Conservation (phyloP, 2,329 filamentous ascomycete genomes). For the Trichoderma atroviride region DNA sequence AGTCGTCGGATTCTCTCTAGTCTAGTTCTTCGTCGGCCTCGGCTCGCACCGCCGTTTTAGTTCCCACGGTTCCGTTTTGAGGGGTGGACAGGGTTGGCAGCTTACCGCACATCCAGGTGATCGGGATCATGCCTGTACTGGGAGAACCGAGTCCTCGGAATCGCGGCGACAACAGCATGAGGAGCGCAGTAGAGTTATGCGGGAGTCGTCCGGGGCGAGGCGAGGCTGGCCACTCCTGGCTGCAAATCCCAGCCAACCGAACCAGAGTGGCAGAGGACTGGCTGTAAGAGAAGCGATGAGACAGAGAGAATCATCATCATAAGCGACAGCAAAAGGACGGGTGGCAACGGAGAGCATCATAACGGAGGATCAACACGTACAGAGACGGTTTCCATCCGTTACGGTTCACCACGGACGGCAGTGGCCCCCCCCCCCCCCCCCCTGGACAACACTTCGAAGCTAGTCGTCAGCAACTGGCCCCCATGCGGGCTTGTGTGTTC, state of each 20-base stretch:
- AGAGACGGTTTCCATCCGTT: slow-evolving; percentile 5
- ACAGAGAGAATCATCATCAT: neutral
- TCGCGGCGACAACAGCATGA: neutral
- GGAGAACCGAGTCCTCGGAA: slow-evolving; percentile 19
- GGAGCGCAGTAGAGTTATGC: slow-evolving; percentile 18
- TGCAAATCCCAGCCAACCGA: slow-evolving; percentile 21
- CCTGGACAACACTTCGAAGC: neutral
- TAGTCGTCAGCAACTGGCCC: neutral
- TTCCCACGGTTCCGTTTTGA: slow-evolving; percentile 27
- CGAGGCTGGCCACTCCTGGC: slow-evolving; percentile 25
- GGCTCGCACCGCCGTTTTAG: slow-evolving; percentile 44
- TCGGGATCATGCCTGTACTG: slow-evolving; percentile 9
- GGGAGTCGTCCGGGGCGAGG: slow-evolving; percentile 17
- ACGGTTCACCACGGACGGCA: slow-evolving; percentile 7
- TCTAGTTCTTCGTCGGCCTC: slow-evolving; percentile 40
- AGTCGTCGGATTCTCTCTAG: slow-evolving; percentile 38
- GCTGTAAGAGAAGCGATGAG: neutral
- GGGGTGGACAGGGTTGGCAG: slow-evolving; percentile 33
- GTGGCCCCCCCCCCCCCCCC: slow-evolving; percentile 9
- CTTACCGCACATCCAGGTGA: slow-evolving; percentile 29
- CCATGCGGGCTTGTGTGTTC: neutral
- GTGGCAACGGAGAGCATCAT: slow-evolving; percentile 12
- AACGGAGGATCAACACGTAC: neutral
- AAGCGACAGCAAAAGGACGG: slow-evolving; percentile 7
- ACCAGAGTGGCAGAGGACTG: slow-evolving; percentile 1